Conservation (phyloP, 768 basidiomycete species). For the Hypholoma fasciculare region DNA sequence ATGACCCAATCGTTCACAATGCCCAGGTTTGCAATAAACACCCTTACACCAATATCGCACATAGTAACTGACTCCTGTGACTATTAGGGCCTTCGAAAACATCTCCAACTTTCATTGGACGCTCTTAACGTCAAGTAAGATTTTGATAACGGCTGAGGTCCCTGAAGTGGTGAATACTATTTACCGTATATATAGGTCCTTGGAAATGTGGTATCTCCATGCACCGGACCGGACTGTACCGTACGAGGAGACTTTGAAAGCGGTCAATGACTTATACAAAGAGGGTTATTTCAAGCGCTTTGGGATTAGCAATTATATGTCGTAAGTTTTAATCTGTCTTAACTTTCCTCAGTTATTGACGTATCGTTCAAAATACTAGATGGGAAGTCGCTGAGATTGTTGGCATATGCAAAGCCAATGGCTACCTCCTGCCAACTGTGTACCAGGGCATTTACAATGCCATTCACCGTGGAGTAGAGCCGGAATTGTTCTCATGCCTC, state of each 20-base stretch:
- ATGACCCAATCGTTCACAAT: constrained; percentile 24
- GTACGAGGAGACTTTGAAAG: constrained; percentile 55
- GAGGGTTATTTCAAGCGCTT: constrained; percentile 61
- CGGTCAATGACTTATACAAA: constrained; percentile 53
- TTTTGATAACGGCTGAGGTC: constrained; percentile 40
- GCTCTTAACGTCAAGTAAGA: constrained; percentile 46
- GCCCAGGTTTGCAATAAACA: constrained; percentile 23
- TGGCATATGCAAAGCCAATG: constrained; percentile 53
- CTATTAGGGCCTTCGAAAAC: constrained; percentile 41
- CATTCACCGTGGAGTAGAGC: constrained; percentile 39
- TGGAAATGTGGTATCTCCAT: constrained; percentile 58
- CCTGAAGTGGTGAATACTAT: constrained; percentile 35
- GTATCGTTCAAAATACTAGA: constrained; percentile 19
- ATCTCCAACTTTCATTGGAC: constrained; percentile 45
- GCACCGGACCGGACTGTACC: constrained; percentile 59
- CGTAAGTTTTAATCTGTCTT: constrained; percentile 32
- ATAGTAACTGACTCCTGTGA: constrained; percentile 26
- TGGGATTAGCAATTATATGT: constrained; percentile 61
- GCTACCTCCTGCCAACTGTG: constrained; percentile 53
- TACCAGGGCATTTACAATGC: constrained; percentile 52
- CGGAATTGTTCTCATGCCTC: constrained; percentile 55
- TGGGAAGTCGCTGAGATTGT: constrained; percentile 68
- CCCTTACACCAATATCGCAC: constrained; percentile 25
- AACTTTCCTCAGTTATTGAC: constrained; percentile 35
- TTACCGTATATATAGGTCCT: constrained; percentile 31